Evolutionary conservation across 148 eudicot species (phyloP), one percentile per base, ranked within the genome.

Genomic region (Pouteria glomerata): DNA sequence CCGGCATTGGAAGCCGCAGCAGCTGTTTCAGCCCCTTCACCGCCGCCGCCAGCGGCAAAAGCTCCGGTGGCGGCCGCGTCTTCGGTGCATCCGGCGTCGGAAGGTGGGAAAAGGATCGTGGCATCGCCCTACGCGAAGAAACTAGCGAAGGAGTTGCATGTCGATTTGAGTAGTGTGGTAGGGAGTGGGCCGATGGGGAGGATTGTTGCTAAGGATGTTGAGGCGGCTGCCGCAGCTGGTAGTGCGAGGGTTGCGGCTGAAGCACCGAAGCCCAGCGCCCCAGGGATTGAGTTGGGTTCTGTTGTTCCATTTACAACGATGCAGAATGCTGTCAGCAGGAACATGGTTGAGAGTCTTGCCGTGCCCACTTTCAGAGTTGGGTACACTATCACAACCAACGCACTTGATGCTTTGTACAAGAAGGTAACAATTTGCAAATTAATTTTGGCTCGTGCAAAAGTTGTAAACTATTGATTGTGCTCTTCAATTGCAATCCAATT

Each of bases 121-220:
- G 99, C 99, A 7, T 91, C 99, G 53, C 99, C 97, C 1, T 95
- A 92, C 52, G 99, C 99, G 35, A 95, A 95, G 91, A 95, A 91
- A 60, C 77, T 95, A 68, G 96, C 92, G 26, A 90, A 85, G 88
- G 97, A 95, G 30, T 82, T 92, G 74, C 82, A 87, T 63, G 87
- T 95, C 50, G 97, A 95, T 78, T 85, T 95, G 90, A 85, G 85
- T 76, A 79, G 72, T 14, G 80, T 95, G 47, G 85, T 85, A 8
- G 99, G 99, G 37, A 89, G 77, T 74, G 99, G 99, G 61, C 97
- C 99, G 2, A 81, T 77, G 69, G 99, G 99, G 56, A 88, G 99
- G 71, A 83, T 92, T 76, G 97, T 95, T 66, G 99, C 99, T n/a
- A 95, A 92, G 90, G 99, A 95, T 78, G 96, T 95, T 14, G 97